A percentile compares a stretch with the other conserved stretches of the same genome.
Evolutionary conservation across 2,329 filamentous ascomycete species (phyloP).

Genomic region (Zopfia rhizophila): DNA sequence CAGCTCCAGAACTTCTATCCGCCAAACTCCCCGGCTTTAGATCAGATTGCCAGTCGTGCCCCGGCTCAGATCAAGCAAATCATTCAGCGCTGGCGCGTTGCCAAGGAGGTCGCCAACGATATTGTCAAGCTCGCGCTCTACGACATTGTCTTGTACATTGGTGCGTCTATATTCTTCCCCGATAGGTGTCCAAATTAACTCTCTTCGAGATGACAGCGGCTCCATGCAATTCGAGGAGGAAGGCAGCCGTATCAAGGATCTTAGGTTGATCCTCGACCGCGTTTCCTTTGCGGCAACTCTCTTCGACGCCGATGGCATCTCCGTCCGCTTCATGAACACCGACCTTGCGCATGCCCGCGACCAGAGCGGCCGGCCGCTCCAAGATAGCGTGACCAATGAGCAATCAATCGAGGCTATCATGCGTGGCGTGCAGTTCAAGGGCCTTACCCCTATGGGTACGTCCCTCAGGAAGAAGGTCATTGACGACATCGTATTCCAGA

Average conservation of each 20-base stretch:
- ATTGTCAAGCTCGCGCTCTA: slow-evolving; percentile 71
- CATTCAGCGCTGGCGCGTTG: slow-evolving; percentile 66
- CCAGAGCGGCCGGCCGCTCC: slow-evolving; percentile 48
- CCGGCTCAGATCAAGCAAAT: slow-evolving; percentile 64
- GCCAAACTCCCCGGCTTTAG: slow-evolving; percentile 61
- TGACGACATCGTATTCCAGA: slow-evolving; percentile 67
- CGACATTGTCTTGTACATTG: slow-evolving; percentile 71
- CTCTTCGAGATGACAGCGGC: slow-evolving; percentile 69
- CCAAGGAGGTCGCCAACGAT: slow-evolving; percentile 69
- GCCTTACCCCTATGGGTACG: slow-evolving; percentile 74
- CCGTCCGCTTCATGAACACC: slow-evolving; percentile 76
- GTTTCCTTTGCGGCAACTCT: slow-evolving; percentile 72
- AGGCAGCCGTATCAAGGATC: slow-evolving; percentile 73
- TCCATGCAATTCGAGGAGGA: slow-evolving; percentile 76
- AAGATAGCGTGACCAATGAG: slow-evolving; percentile 66
- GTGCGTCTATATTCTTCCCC: slow-evolving; percentile 30
- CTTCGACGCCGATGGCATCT: slow-evolving; percentile 76
- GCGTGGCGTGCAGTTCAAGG: slow-evolving; percentile 69
- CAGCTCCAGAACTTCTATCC: slow-evolving; percentile 68
- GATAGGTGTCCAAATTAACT: slow-evolving; percentile 18
- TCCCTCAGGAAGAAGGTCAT: slow-evolving; percentile 71
- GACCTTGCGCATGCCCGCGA: slow-evolving; percentile 48
- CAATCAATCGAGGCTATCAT: slow-evolving; percentile 69
- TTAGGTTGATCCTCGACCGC: slow-evolving; percentile 71
- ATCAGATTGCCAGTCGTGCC: slow-evolving; percentile 63